Base-by-base conservation (phyloP, 768 basidiomycete genomes). In the Kwoniella heveanensis region DNA sequence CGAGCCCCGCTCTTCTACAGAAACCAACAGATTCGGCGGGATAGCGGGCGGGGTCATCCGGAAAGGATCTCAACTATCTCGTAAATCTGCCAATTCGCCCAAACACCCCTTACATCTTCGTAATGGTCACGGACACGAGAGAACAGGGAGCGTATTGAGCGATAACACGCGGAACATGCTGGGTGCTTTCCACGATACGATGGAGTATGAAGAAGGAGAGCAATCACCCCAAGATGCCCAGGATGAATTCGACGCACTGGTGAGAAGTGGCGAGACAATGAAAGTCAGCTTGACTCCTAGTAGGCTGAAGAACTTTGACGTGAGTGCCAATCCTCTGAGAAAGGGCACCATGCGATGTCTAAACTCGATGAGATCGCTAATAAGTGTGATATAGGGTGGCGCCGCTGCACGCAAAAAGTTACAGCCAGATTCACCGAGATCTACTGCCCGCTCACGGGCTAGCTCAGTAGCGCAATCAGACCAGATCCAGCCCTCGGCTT, bases 261-360 rank as follows among this genome's bases (percentile, higher is more conserved):
- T 98, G 87, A 87, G 86, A 55, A 92, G 90, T 62, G 86, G 88
- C 64, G 84, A 89, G 62, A 97, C 94, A 21, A 90, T 96, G 89
- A 96, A 92, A 77, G 88, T 98, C 71, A 95, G 92, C 46, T 84
- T 96, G 67, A 98, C 94, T 32, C 94, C 94, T 60, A 92, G 96
- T 82, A 85, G 94, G 57, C 83, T 98, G 61, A 90, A 88, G 77
- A 91, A 87, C 54, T 94, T 95, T 86, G 92, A 96, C 85, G 93
- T 94, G 81, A 76, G 86, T 83, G 22, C 26, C 15, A 44, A 44
- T 44, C 39, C 17, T 44, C n/a, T n/a, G n/a, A n/a, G n/a, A n/a
- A n/a, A n/a, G n/a, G n/a, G n/a, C n/a, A n/a, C n/a, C n/a, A n/a
- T n/a, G n/a, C n/a, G n/a, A n/a, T n/a, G n/a, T n/a, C n/a, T n/a